Evolutionary conservation across 192 early-diverging fungal genomes (phyloP).

Genomic region (Lunasporangiospora selenospora): DNA sequence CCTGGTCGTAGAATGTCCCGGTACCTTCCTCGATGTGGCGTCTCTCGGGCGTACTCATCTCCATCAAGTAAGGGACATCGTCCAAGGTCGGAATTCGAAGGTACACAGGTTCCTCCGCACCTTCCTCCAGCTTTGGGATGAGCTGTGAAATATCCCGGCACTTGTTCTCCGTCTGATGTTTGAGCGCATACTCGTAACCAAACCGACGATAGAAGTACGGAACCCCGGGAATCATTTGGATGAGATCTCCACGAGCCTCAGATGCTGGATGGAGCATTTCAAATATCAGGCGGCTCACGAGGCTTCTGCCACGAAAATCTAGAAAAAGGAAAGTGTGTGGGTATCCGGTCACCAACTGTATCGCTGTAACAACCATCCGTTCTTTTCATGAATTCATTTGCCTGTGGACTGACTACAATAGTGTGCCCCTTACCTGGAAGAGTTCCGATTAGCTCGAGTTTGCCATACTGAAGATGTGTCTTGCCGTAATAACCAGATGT

Average conservation of each 20-base stretch:
- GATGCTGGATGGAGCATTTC: slow-evolving; percentile 9
- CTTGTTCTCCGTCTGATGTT: slow-evolving; percentile 9
- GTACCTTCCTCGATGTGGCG: slow-evolving; percentile 1
- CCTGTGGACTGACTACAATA: too few species aligned
- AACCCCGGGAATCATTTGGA: slow-evolving; percentile 4
- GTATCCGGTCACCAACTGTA: too few species aligned
- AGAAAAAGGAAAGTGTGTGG: too few species aligned
- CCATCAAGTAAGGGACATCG: slow-evolving; percentile 19
- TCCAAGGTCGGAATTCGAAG: slow-evolving; percentile 17
- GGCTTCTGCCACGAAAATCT: not conserved
- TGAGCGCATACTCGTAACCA: slow-evolving; percentile 26
- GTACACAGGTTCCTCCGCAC: slow-evolving; percentile 9
- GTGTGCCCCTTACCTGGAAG: slow-evolving; percentile 2
- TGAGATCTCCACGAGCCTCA: not conserved
- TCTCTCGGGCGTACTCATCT: slow-evolving; percentile 1
- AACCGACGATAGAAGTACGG: slow-evolving; percentile 21
- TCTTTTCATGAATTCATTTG: too few species aligned
- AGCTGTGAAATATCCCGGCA: too few species aligned
- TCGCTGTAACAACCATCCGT: too few species aligned
- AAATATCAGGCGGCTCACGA: not conserved
- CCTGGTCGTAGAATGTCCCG: slow-evolving; percentile 9
- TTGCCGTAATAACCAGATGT: slow-evolving; percentile 2
- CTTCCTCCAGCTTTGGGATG: slow-evolving; percentile 7
- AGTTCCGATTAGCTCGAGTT: slow-evolving; percentile 2
- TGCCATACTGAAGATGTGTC: not conserved